A percentile compares a stretch with the other conserved stretches of the same genome.
Evolutionary conservation across 2,329 filamentous ascomycete genomes (phyloP).

Genomic region (Grosmannia huntii): DNA sequence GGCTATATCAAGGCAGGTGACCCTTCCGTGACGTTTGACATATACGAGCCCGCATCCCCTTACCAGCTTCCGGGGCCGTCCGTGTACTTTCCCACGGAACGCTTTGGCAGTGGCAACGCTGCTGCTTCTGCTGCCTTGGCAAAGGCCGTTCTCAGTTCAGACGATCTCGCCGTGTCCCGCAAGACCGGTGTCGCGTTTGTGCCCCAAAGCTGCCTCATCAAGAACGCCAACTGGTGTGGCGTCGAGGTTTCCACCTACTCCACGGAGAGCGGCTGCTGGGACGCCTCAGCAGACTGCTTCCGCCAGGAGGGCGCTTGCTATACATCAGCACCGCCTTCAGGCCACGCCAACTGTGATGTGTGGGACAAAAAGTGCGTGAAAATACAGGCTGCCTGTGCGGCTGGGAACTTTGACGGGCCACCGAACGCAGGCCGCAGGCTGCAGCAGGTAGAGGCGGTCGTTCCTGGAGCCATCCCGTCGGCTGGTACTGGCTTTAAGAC

Average conservation of each 20-base stretch:
- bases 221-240: conserved; percentile 64
- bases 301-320: conserved; percentile 48
- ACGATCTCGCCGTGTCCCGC: not conserved
- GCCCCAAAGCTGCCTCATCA: conserved; percentile 43
- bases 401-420: conserved; percentile 32
- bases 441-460: conserved; percentile 18
- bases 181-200: conserved; percentile 31
- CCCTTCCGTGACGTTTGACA: conserved; percentile 48
- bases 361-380: conserved; percentile 50
- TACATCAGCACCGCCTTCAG: conserved; percentile 42
- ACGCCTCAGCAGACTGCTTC: conserved; percentile 41
- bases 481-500: not conserved
- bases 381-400: conserved; percentile 30
- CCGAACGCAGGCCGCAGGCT: conserved; percentile 28
- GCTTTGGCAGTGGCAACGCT: conserved; percentile 2
- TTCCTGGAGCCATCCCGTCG: conserved; percentile 22
- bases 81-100: conserved; percentile 31
- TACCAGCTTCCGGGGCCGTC: conserved; percentile 47
- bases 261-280: conserved; percentile 47
- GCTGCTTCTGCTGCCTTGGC: conserved; percentile 2
- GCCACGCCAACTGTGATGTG: conserved; percentile 42
- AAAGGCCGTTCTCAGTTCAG: not conserved
- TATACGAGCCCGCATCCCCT: conserved; percentile 34
- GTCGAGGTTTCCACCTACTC: conserved; percentile 45
- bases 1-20: conserved; percentile 46